Evolutionary conservation across 225 moss, liverwort and hornwort species (phyloP).

Genomic region (Antitrichia curtipendula): DNA sequence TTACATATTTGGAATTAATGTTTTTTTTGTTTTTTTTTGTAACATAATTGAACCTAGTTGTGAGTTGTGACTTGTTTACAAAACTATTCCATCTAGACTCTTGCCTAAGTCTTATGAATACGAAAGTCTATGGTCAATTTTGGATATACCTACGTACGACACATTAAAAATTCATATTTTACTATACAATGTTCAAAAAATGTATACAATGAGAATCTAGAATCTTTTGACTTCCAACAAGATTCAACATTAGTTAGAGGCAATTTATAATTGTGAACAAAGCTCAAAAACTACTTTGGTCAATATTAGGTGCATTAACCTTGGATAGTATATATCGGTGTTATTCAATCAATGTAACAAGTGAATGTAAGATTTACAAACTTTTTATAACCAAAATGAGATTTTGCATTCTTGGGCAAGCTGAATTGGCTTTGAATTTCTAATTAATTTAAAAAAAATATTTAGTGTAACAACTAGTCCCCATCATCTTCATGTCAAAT

Average conservation of each 20-base stretch:
- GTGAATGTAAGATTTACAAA: not conserved
- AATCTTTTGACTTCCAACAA: not conserved
- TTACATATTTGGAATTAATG: too few species aligned
- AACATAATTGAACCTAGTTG: too few species aligned
- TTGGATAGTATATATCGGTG: not conserved
- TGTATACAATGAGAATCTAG: not conserved
- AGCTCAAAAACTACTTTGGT: not conserved
- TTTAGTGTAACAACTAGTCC: too few species aligned
- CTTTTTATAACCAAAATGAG: not conserved
- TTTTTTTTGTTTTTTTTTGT: too few species aligned
- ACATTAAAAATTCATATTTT: too few species aligned
- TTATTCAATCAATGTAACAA: not conserved
- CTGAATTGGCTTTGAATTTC: not conserved
- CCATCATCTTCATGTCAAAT: not conserved
- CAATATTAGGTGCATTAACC: not conserved
- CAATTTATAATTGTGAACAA: not conserved
- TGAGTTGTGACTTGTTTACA: too few species aligned
- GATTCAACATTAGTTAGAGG: too few species aligned
- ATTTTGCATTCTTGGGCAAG: not conserved
- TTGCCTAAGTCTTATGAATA: not conserved
- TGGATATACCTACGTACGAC: not conserved
- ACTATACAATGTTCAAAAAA: not conserved
- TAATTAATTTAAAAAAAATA: not conserved
- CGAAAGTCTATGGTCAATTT: not conserved
- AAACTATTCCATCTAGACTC: not conserved